phyloP scores from a whole-genome alignment of 164 flowering plant species.

The Chimonanthus salicifolius region DNA sequence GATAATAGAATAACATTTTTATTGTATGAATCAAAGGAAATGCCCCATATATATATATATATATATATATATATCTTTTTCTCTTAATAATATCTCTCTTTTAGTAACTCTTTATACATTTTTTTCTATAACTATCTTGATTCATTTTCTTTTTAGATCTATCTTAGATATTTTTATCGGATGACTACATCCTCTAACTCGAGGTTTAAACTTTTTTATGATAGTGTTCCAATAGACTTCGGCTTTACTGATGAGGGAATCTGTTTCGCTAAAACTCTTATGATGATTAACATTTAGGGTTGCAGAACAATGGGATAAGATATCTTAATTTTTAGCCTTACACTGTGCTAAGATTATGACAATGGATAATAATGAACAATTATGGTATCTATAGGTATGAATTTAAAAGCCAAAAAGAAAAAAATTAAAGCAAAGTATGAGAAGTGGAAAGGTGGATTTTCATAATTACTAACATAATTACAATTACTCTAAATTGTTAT shows the following conservation, averaged over 20 bases:
- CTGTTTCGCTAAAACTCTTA: background rate
- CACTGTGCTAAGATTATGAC: too few species aligned
- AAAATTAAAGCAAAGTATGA: too few species aligned
- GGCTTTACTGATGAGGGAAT: slow-evolving; percentile 7
- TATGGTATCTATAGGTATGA: too few species aligned
- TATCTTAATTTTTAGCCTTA: too few species aligned
- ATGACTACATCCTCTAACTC: slow-evolving; percentile 2
- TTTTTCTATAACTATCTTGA: background rate
- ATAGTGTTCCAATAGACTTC: slow-evolving; percentile 2
- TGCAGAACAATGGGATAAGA: too few species aligned
- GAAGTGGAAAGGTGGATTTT: too few species aligned
- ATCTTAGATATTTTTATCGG: slow-evolving; percentile 2
- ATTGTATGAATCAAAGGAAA: too few species aligned
- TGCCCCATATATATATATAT: too few species aligned
- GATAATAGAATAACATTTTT: too few species aligned
- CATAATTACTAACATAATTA: background rate
- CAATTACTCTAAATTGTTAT: background rate
- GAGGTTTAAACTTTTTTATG: slow-evolving; percentile 7
- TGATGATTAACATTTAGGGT: background rate
- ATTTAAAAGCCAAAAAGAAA: too few species aligned
- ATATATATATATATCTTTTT: background rate
- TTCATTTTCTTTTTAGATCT: background rate
- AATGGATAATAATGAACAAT: too few species aligned
- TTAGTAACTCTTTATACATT: background rate
- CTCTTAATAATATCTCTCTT: background rate